A percentile compares a stretch with the other conserved stretches of the same genome.
These are phyloP conservation scores for Bonnemaisonia californica DNA, from an alignment of 31 red algal genomes.

Conservation along the genomic window DNA sequence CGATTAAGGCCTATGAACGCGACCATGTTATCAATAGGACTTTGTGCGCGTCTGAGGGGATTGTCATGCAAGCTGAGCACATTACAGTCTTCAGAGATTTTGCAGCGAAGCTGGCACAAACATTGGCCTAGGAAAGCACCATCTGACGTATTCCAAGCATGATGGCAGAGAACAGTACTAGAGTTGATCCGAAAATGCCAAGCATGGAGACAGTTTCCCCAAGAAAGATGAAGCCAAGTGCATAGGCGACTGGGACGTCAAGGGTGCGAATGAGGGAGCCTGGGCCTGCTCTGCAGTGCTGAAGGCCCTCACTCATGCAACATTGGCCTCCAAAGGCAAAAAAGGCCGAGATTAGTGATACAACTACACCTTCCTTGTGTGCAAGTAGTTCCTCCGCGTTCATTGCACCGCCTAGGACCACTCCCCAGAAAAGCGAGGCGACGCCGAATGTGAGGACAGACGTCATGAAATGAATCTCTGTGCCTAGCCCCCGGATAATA, in stretches of 20 bases:
- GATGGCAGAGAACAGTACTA: background rate
- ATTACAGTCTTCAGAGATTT: background rate
- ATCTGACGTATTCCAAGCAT: background rate
- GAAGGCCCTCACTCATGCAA: too few species aligned
- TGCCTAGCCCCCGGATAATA: background rate
- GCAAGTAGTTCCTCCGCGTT: too few species aligned
- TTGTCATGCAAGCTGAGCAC: too few species aligned
- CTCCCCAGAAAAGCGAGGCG: background rate
- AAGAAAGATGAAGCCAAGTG: background rate
- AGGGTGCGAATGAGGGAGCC: background rate
- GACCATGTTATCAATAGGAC: too few species aligned
- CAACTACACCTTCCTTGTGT: too few species aligned
- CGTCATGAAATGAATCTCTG: constrained; percentile 29
- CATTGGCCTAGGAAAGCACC: background rate
- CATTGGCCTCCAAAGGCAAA: too few species aligned
- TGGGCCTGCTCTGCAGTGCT: too few species aligned
- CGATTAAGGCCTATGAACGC: background rate
- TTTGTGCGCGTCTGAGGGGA: too few species aligned
- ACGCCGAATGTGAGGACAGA: constrained; percentile 12
- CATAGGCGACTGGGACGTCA: background rate
- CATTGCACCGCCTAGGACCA: background rate
- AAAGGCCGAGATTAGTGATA: too few species aligned
- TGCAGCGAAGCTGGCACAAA: background rate
- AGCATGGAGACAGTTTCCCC: background rate
- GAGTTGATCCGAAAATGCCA: background rate